Conservation (phyloP, 2,329 filamentous ascomycete genomes). For the Colletotrichum truncatum region DNA sequence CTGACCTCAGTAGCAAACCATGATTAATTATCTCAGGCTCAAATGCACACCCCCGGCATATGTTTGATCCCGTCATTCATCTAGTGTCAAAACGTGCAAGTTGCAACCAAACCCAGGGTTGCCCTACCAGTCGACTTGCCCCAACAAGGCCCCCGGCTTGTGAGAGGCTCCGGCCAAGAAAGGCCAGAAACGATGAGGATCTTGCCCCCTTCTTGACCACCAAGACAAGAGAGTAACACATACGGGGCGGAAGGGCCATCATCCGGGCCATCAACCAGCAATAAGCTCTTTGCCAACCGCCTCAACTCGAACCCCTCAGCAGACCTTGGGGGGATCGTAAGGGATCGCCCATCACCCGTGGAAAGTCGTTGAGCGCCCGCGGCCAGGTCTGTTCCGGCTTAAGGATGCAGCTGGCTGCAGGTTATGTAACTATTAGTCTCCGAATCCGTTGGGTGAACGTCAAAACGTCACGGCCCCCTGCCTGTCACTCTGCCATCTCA, state of each 20-base stretch:
- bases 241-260: slow-evolving; percentile 16
- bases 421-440: neutral
- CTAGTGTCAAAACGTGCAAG: neutral
- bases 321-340: slow-evolving; percentile 9
- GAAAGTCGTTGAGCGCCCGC: slow-evolving; percentile 7
- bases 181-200: slow-evolving; percentile 5
- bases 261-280: slow-evolving; percentile 9
- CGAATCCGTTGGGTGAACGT: neutral
- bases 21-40: neutral
- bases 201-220: neutral
- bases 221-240: neutral
- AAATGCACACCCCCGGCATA: neutral
- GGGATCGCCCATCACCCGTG: slow-evolving; percentile 3
- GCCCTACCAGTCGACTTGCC: slow-evolving; percentile 3
- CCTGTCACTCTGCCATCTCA: slow-evolving; percentile 18
- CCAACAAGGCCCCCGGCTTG: neutral
- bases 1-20: neutral
- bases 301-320: neutral
- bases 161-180: slow-evolving; percentile 17
- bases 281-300: neutral
- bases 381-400: neutral
- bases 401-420: neutral
- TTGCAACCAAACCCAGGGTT: neutral
- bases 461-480: slow-evolving; percentile 2
- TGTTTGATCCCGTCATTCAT: neutral